Percentiles rank a stretch among this genome's conserved stretches.
These are phyloP conservation scores for Kazachstania bromeliacearum DNA, from an alignment of 805 yeast genomes.

Conservation along the genomic window DNA sequence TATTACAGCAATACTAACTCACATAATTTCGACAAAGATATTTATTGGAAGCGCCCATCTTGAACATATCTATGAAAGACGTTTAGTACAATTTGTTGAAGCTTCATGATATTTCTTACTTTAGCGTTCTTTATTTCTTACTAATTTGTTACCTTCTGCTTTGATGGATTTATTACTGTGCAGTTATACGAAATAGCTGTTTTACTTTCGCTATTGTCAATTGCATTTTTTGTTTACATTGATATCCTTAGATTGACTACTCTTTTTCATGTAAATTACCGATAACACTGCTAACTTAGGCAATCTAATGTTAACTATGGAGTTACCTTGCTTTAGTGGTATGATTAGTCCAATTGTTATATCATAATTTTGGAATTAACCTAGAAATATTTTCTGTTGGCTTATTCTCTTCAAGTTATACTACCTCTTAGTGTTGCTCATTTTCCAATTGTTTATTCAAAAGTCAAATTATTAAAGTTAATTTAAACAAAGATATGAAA, in stretches of 20 bases:
- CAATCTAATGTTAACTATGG: constrained; percentile 48
- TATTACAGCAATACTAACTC: constrained; percentile 56
- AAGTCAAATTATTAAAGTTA: constrained; percentile 39
- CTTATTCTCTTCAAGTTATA: constrained; percentile 52
- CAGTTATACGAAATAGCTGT: constrained; percentile 46
- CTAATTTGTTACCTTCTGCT: constrained; percentile 61
- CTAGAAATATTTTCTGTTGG: constrained; percentile 64
- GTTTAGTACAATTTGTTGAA: constrained; percentile 54
- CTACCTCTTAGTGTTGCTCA: constrained; percentile 48
- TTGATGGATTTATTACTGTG: constrained; percentile 47
- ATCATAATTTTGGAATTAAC: constrained; percentile 76
- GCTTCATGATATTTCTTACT: constrained; percentile 57
- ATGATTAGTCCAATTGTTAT: constrained; percentile 44
- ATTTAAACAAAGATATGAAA: constrained; percentile 46
- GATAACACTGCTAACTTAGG: constrained; percentile 59
- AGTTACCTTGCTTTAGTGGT: constrained; percentile 71
- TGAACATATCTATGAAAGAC: constrained; percentile 61
- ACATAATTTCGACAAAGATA: constrained; percentile 52
- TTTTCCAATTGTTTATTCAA: constrained; percentile 38
- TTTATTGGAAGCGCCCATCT: constrained; percentile 63
- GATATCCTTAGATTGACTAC: constrained; percentile 50
- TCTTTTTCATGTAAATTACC: constrained; percentile 49
- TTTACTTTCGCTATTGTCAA: constrained; percentile 38
- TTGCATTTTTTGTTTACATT: constrained; percentile 44
- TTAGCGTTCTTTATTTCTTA: constrained; percentile 54